Conservation (phyloP, 2,329 filamentous ascomycete genomes). For the Akanthomyces muscarius region DNA sequence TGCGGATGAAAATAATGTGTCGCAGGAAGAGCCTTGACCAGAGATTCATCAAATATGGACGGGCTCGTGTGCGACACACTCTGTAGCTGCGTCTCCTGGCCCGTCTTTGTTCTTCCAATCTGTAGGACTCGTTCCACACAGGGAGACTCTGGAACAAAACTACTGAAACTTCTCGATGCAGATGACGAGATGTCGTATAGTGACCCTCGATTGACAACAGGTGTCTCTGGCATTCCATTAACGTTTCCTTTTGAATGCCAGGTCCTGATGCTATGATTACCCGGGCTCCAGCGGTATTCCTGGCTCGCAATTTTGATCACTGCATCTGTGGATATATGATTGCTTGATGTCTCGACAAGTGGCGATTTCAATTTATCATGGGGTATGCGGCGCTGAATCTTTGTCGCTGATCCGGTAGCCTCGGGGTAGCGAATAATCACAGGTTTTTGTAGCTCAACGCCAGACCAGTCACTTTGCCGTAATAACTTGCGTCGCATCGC, state of each 20-base stretch:
- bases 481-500: conserved; percentile 20
- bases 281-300: conserved; percentile 16
- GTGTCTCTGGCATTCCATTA: not conserved
- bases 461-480: conserved; percentile 27
- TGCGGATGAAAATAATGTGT: conserved; percentile 9
- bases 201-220: not conserved
- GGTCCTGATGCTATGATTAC: conserved; percentile 9
- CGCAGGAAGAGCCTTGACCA: not conserved
- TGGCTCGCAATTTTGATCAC: conserved; percentile 15
- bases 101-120: not conserved
- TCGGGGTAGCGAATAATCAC: conserved; percentile 23
- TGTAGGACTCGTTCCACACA: not conserved
- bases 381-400: not conserved
- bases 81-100: not conserved
- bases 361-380: not conserved
- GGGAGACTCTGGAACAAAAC: conserved; percentile 13
- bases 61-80: conserved; percentile 6
- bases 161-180: conserved; percentile 7
- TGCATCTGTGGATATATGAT: not conserved
- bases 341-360: not conserved
- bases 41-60: not conserved
- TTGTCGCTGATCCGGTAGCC: not conserved
- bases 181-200: conserved; percentile 6
- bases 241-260: not conserved
- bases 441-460: conserved; percentile 30